Base-by-base conservation (phyloP, 768 basidiomycete species). In the Trametes villosa region DNA sequence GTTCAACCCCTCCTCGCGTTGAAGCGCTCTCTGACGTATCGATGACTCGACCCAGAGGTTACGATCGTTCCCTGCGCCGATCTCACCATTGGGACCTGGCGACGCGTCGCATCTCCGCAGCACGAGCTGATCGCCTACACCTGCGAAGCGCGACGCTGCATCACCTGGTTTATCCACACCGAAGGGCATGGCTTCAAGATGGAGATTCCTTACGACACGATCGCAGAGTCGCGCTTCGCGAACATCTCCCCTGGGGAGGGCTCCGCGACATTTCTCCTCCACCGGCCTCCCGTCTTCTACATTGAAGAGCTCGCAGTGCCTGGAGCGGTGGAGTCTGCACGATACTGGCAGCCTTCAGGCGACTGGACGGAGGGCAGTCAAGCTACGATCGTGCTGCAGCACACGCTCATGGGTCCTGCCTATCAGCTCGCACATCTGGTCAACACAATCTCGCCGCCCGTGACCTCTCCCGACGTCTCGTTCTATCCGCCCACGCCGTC, bases 321-420 rank as follows among this genome's bases (percentile, higher is more conserved):
- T 1, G 51, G 41, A 24, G 31, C 41, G 3, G 61, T 47, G 4
- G 50, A 61, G 18, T 17, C 63, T 15, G n/a, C 51, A 13, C 59
- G 62, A 2, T 24, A 45, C 11, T 92, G 91, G 91, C 84, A 83
- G 64, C 74, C 77, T 29, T 88, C 86, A 68, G 74, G 78, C 9
- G 91, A 92, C 69, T 92, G 90, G 90, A 92, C 91, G 0, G 88
- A 91, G 70, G 84, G 80, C 50, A 79, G 79, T 46, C 89, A 91
- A 68, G 91, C 88, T 3, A 83, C 84, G 9, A 79, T 78, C 9
- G 78, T 87, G 17, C 71, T 91, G 57, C 82, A 81, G 45, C 91
- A 92, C 66, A 79, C 84, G 48, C 76, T 92, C 42, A 76, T 84
- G 40, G 91, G 89, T 29, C 82, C 86, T 27, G 81, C 85, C 1